phyloP scores from a whole-genome alignment of 768 basidiomycete genomes.

The Pholiota microspora region DNA sequence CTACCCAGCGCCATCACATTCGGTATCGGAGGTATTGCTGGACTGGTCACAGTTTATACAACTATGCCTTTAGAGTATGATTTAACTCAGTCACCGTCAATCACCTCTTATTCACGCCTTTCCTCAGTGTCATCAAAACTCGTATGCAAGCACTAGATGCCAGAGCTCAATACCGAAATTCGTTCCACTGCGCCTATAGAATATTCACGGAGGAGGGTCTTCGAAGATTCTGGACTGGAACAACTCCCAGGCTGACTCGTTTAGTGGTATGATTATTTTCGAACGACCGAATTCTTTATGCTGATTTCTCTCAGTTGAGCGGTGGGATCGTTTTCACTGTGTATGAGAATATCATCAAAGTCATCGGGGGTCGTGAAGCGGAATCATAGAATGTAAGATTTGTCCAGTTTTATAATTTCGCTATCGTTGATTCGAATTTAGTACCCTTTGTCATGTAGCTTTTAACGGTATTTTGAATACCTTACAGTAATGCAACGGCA shows the following conservation, averaged over 20 bases:
- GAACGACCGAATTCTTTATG: not conserved
- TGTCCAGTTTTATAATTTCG: not conserved
- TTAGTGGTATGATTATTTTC: slow-evolving; percentile 61
- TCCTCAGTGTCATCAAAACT: slow-evolving; percentile 91
- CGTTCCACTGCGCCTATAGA: slow-evolving; percentile 93
- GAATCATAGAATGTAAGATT: not conserved
- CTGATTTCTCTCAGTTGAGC: slow-evolving; percentile 56
- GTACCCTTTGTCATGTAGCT: not conserved
- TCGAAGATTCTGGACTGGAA: slow-evolving; percentile 93
- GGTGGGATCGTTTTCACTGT: slow-evolving; percentile 93
- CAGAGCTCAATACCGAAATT: slow-evolving; percentile 80
- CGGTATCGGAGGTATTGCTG: slow-evolving; percentile 90
- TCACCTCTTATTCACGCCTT: slow-evolving; percentile 39
- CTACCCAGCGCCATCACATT: slow-evolving; percentile 90
- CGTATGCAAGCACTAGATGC: slow-evolving; percentile 95
- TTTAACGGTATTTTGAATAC: not conserved
- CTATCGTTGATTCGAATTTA: too few relatives aligned
- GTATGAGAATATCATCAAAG: slow-evolving; percentile 77
- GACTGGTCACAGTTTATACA: slow-evolving; percentile 91
- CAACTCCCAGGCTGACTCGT: slow-evolving; percentile 84
- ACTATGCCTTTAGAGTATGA: slow-evolving; percentile 83
- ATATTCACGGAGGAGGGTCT: slow-evolving; percentile 94
- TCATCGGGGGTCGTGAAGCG: slow-evolving; percentile 27
- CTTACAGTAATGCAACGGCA: too few relatives aligned
- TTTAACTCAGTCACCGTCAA: not conserved